Base-by-base conservation (phyloP, 768 basidiomycete species). In the Tulasnella sp. region DNA sequence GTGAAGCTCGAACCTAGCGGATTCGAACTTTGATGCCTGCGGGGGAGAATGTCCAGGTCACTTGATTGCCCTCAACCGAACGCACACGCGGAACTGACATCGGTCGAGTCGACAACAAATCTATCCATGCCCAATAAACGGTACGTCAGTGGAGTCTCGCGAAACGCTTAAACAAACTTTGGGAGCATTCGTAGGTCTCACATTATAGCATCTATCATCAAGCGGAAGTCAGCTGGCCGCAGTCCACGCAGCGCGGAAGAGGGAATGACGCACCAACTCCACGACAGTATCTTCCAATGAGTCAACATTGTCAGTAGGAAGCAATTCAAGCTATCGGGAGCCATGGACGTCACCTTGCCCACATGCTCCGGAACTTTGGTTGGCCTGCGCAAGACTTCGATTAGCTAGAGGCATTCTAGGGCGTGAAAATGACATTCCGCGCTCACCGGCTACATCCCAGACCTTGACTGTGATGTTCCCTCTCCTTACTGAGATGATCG, bases 331-430 rank as follows among this genome's bases (percentile, higher is more conserved):
- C 40, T 34, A 72, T 42, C 71, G 27, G 40, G 21, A 72, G 36
- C 12, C 36, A 34, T n/a, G n/a, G 34, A 24, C 24, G 24, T 52
- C 44, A 75, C 46, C 76, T 27, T 31, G 96, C 95, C 94, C 95
- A 98, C 92, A 97, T 96, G 46, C 94, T 94, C 68, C 96, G 91
- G 84, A 97, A 98, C 84, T 94, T 95, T 8, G 95, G 93, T 86
- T 97, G 96, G 40, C 95, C 94, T 92, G 83, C 71, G 34, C 71
- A 2, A 42, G 34, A 31, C 27, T 14, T 36, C 21, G 52, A n/a
- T 52, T 10, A 74, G 56, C 3, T 79, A 27, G 77, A 80, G 81
- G 77, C 79, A 80, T 79, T n/a, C 72, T 40, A 72, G 31, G n/a
- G 71, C 71, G 31, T 76, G 56, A 38, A 52, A 9, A 52, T 52